phyloP scores from a whole-genome alignment of 352 stramenopile species.

The Phytopythium mirpurense region DNA sequence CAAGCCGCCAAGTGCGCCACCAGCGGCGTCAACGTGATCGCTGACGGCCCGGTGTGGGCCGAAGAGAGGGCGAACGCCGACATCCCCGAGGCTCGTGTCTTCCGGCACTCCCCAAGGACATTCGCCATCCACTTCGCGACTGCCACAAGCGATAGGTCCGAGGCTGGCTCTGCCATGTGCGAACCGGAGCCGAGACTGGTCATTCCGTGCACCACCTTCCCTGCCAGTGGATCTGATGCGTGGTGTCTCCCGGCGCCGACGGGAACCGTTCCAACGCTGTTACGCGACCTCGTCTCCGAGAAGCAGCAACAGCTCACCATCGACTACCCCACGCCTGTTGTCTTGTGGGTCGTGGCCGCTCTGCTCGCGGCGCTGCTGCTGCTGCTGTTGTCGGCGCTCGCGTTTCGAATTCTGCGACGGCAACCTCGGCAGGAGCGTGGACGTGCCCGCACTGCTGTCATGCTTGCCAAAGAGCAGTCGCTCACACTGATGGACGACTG shows the following conservation, averaged over 20 bases:
- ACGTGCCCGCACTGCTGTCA: constrained; percentile 1
- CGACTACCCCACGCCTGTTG: constrained; percentile 9
- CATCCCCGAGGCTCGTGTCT: constrained; percentile 27
- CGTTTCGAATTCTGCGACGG: constrained; percentile 10
- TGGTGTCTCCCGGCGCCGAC: constrained; percentile 38
- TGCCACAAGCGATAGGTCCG: not conserved
- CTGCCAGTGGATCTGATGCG: constrained; percentile 10
- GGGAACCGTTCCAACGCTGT: constrained; percentile 9
- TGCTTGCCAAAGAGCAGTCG: constrained; percentile 11
- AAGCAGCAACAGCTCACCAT: not conserved
- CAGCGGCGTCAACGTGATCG: constrained; percentile 8
- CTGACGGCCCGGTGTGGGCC: constrained; percentile 17
- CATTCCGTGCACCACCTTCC: constrained; percentile 31
- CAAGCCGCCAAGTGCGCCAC: constrained; percentile 29
- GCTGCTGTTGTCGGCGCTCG: constrained; percentile 17
- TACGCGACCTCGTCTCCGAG: constrained; percentile 13
- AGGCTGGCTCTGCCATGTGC: constrained; percentile 9
- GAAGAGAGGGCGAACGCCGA: constrained; percentile 43
- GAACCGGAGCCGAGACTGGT: constrained; percentile 20
- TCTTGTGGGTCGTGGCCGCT: constrained; percentile 18
- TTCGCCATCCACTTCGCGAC: constrained; percentile 35
- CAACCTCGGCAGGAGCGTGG: constrained; percentile 9
- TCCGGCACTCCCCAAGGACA: constrained; percentile 22
- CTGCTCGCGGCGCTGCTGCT: constrained; percentile 11
- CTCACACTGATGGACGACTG: constrained; percentile 12